Evolutionary conservation across 1,139 yeast genomes (phyloP), one percentile per base, ranked within the genome.

Genomic region (Suhomyces bribrorum): DNA sequence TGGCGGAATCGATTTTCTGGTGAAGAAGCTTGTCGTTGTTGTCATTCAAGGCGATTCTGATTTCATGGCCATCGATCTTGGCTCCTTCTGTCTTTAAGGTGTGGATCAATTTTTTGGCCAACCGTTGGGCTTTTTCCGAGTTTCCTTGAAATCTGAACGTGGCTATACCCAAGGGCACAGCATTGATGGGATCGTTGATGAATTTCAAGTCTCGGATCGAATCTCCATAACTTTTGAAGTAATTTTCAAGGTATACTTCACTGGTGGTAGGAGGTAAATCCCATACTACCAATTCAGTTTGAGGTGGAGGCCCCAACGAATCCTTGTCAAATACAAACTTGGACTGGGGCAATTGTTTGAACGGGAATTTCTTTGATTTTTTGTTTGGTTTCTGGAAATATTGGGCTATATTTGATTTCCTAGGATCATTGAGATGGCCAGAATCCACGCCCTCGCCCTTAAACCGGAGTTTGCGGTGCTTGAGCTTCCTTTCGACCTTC

Each of bases 81-180:
- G 69, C 61, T 4, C 56, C 53, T 24, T 61, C 65, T 2, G 48
- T 20, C 31, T 56, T 57, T 9, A 69, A 54, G 3, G 51, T 56
- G 17, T 52, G 45, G 6, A 71, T 56, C 18, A 72, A 57, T 33
- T 56, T 57, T 32, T 61, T 61, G 11, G 77, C 77, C 15, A 62
- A 50, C 29, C 57, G 62, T 52, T 79, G 79, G 1, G 92, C 77
- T 40, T 66, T 65, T 34, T 78, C 83, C 2, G 69, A 53, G 14
- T 69, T 66, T 3, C 90, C 90, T 40, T 73, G 79, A 61, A 77
- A 89, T 40, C 74, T 69, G 38, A 88, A 69, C 14, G 80, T 66
- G 31, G 85, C 86, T 24, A 88, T 67, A 3, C 96, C 95, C 35
- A 89, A 61, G 0, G 95, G 92, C 15, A 84, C 86, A 3, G 90